Conservation (phyloP, 805 yeast species). For the Diddensiella santjacobensis region DNA sequence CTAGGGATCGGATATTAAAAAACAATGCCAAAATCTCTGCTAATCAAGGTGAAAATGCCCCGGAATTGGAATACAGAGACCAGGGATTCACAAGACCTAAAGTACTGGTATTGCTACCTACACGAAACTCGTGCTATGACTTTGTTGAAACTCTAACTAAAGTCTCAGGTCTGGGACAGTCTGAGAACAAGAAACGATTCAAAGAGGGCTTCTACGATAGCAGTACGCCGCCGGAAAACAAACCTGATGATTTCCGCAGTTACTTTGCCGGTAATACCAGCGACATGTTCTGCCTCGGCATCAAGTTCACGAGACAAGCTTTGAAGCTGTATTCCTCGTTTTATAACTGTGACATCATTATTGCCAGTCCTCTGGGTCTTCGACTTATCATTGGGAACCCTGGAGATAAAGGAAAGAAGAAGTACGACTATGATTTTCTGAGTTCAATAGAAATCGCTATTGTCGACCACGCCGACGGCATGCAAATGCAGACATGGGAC, state of each 20-base stretch:
- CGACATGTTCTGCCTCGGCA: conserved; percentile 88
- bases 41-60: conserved; percentile 45
- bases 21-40: conserved; percentile 59
- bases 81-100: conserved; percentile 96
- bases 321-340: conserved; percentile 79
- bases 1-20: conserved; percentile 79
- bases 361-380: conserved; percentile 91
- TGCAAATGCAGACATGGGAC: conserved; percentile 91
- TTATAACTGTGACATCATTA: conserved; percentile 76
- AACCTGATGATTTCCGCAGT: conserved; percentile 79
- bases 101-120: conserved; percentile 76
- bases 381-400: conserved; percentile 71
- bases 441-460: conserved; percentile 82
- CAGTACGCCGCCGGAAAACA: conserved; percentile 46
- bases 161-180: conserved; percentile 65
- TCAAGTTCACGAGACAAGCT: conserved; percentile 84
- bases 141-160: conserved; percentile 59
- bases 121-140: conserved; percentile 71
- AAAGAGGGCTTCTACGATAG: conserved; percentile 60
- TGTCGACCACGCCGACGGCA: conserved; percentile 78
- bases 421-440: conserved; percentile 73
- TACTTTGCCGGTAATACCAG: conserved; percentile 84
- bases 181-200: conserved; percentile 78
- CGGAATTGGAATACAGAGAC: conserved; percentile 64
- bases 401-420: conserved; percentile 40